phyloP scores from a whole-genome alignment of 331 rosid species.

The Rosa hybrid region DNA sequence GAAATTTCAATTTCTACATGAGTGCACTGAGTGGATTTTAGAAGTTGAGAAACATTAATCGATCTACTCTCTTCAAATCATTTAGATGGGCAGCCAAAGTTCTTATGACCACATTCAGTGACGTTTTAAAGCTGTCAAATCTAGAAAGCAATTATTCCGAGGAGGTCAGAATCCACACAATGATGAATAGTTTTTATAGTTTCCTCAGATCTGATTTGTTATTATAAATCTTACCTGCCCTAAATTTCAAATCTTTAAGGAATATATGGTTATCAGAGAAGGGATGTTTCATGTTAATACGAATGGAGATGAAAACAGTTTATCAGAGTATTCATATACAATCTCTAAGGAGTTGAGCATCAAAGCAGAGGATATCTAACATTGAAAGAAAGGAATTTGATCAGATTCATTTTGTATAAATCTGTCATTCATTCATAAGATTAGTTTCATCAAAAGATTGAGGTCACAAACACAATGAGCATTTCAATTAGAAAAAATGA shows the following conservation, averaged over 20 bases:
- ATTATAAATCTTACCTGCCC: background rate
- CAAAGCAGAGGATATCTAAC: no score
- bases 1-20: constrained; percentile 80
- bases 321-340: no score
- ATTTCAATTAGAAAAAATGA: background rate
- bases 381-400: no score
- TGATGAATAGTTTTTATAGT: background rate
- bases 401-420: no score
- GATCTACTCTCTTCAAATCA: background rate
- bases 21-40: constrained; percentile 78
- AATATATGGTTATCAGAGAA: background rate
- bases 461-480: background rate
- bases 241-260: background rate
- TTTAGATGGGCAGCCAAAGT: background rate
- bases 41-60: constrained; percentile 29
- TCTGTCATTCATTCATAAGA: no score
- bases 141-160: no score
- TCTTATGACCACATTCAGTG: background rate
- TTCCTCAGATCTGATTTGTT: background rate
- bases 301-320: no score
- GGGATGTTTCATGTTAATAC: background rate
- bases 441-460: background rate
- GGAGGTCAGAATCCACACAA: background rate
- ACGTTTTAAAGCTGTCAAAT: background rate
- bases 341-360: no score